A percentile compares a stretch with the other conserved stretches of the same genome.
phyloP scores from a whole-genome alignment of 2,329 filamentous ascomycete genomes.

The Pseudofabraea citricarpa region DNA sequence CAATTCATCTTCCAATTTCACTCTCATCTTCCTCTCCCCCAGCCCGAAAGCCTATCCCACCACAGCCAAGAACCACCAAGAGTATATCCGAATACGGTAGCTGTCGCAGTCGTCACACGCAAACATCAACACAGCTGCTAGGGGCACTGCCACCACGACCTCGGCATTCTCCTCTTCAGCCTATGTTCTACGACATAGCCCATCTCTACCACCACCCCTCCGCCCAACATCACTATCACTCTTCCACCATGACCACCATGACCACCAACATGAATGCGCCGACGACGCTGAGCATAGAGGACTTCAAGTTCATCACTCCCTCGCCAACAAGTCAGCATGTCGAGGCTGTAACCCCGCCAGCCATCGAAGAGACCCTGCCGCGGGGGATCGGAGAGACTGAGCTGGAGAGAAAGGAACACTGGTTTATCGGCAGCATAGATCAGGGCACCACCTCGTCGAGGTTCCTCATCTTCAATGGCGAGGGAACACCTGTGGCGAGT shows the following conservation, averaged over 20 bases:
- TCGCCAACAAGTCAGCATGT: background rate
- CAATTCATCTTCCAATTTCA: background rate
- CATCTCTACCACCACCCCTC: background rate
- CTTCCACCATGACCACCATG: background rate
- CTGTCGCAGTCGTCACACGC: background rate
- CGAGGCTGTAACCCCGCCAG: background rate
- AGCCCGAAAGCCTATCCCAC: background rate
- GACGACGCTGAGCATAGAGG: background rate
- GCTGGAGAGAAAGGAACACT: constrained; percentile 32
- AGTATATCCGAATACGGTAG: background rate
- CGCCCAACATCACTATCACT: background rate
- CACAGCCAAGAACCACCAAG: background rate
- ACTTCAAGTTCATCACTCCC: background rate
- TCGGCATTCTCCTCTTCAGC: too few species aligned
- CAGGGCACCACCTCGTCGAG: constrained; percentile 86
- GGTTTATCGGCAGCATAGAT: constrained; percentile 84
- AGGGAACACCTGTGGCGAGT: constrained; percentile 71
- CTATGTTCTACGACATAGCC: background rate
- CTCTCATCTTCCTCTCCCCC: background rate
- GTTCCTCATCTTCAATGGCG: constrained; percentile 83
- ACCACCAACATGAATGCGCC: background rate
- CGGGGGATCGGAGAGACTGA: background rate
- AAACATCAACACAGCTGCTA: background rate
- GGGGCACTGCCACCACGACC: too few species aligned
- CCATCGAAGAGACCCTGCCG: background rate